phyloP scores from a whole-genome alignment of 2,329 filamentous ascomycete genomes.

The Colletotrichum karsti region DNA sequence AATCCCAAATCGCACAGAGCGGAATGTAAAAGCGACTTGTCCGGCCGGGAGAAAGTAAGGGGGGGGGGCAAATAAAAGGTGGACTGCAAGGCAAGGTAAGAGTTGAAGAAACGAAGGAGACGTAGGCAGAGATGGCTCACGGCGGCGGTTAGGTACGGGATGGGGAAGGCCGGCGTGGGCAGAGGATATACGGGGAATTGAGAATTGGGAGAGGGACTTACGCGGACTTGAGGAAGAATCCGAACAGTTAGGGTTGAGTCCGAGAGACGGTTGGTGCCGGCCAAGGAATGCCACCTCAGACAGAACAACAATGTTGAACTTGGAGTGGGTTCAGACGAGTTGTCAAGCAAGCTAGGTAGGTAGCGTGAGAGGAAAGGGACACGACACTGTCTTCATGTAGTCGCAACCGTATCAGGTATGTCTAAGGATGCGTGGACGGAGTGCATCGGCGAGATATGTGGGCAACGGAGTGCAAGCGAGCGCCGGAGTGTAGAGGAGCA shows the following conservation, averaged over 20 bases:
- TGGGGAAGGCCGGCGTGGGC: not conserved
- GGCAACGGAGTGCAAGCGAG: not conserved
- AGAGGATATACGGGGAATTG: not conserved
- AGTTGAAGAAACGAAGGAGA: not conserved
- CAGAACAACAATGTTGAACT: not conserved
- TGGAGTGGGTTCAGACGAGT: not conserved
- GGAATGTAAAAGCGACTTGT: not conserved
- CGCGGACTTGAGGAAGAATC: not conserved
- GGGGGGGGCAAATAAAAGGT: not conserved
- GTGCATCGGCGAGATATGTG: not conserved
- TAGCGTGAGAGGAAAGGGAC: not conserved
- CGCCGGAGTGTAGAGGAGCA: not conserved
- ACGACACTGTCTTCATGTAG: no score
- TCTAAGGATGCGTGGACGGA: not conserved
- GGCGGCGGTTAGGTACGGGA: not conserved
- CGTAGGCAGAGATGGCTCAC: not conserved
- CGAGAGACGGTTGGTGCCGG: not conserved
- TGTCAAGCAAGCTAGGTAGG: not conserved
- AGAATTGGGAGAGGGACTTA: not conserved
- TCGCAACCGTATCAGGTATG: no score
- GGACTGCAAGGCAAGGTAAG: not conserved
- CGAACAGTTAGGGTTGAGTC: not conserved
- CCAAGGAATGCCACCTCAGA: not conserved
- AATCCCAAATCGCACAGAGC: constrained; percentile 3
- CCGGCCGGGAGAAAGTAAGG: no score